Evolutionary conservation across 768 basidiomycete genomes (phyloP).

Genomic region (Fomitopsis serialis): DNA sequence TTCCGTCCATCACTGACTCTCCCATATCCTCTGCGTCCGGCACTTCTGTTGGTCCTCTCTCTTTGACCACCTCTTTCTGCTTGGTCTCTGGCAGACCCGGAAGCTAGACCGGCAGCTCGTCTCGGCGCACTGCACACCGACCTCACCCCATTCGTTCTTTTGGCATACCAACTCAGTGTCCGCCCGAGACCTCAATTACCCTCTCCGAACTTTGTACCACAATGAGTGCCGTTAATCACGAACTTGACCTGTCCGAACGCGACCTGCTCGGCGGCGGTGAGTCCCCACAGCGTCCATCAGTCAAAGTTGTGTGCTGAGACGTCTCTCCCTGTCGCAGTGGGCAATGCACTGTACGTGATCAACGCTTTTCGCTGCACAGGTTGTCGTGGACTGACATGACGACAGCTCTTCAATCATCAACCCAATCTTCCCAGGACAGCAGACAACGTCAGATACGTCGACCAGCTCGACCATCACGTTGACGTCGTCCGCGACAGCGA

Average conservation of each 20-base stretch:
- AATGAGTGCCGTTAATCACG: slow-evolving; percentile 9
- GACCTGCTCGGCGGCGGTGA: slow-evolving; percentile 23
- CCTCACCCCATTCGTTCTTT: not conserved
- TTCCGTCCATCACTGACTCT: not conserved
- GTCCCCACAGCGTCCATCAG: slow-evolving; percentile 4
- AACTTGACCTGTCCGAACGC: slow-evolving; percentile 15
- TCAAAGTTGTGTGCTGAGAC: not conserved
- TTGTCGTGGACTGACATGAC: not conserved
- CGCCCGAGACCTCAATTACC: not conserved
- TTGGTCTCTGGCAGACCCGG: slow-evolving; percentile 18
- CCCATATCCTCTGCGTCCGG: slow-evolving; percentile 1
- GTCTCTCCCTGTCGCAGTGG: not conserved
- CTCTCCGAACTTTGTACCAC: not conserved
- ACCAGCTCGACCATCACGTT: slow-evolving; percentile 3
- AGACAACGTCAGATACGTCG: slow-evolving; percentile 2
- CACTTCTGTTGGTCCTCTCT: not conserved
- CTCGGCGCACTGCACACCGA: not conserved
- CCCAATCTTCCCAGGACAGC: not conserved
- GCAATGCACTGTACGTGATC: not conserved
- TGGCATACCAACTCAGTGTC: not conserved
- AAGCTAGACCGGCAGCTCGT: not conserved
- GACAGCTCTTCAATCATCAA: not conserved
- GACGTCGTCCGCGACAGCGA: not conserved
- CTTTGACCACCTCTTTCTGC: not conserved
- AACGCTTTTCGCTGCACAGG: not conserved